Evolutionary conservation across 2,329 filamentous ascomycete species (phyloP), one percentile per base, ranked within the genome.

Genomic region (Lomentospora prolificans): DNA sequence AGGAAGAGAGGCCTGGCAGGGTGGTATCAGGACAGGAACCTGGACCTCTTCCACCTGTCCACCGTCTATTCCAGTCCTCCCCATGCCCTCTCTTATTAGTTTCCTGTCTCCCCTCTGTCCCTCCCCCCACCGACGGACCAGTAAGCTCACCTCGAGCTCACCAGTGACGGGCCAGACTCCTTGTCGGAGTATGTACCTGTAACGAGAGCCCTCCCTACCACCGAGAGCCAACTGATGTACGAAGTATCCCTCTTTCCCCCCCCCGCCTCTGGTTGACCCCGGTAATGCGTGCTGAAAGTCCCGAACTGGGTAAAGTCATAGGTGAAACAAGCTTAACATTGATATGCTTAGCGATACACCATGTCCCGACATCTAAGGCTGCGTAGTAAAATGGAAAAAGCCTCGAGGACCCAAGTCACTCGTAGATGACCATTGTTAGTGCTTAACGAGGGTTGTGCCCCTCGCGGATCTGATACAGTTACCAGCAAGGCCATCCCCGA

Each of bases 381-480:
- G n/a, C 19, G 41, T 22, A 17, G 19, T 7, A 19, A 2, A n/a
- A n/a, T n/a, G 7, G 17, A 22, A 10, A 10, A 22, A 48, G 5
- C 44, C 44, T 19, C 3, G 22, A 3, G 22, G 24, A 12, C 8
- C 44, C 22, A 44, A n/a, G 36, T 54, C 52, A 46, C 52, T 44
- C 36, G 7, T 10, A 44, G 36, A 25, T 54, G 25, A 17, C 33
- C 36, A 39, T 39, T 54, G 52, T 44, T 54, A 54, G 52, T 30
- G 36, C 24, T 14, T 6, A 24, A 25, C 36, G 24, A 44, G 51
- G 22, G 33, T 27, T 17, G 7, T 36, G 12, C 25, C 33, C 52
- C 36, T 44, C 27, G 19, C 27, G 46, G 52, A 54, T 54, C 52
- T 54, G 52, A 54, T 54, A 54, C 52, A 54, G 52, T 28, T 44